These are phyloP conservation scores for Bruguiera gymnorhiza DNA, from an alignment of 345 rosid species.

Conservation along the genomic window DNA sequence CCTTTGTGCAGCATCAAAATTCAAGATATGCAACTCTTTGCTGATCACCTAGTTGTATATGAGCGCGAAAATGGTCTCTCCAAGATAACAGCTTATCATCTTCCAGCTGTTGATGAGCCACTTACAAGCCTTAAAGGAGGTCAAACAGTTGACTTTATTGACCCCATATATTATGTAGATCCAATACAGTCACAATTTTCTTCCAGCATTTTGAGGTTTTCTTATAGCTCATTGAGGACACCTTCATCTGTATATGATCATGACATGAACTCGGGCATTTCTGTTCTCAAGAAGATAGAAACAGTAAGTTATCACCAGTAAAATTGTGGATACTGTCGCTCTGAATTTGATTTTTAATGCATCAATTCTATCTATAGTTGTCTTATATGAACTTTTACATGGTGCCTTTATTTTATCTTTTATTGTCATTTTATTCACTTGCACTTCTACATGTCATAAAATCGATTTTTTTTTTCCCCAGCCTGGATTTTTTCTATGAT, in stretches of 20 bases:
- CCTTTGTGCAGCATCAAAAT: conserved; percentile 60
- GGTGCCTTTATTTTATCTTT: too few relatives aligned
- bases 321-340: background rate
- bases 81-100: conserved; percentile 55
- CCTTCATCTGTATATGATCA: conserved; percentile 79
- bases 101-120: conserved; percentile 71
- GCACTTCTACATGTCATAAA: too few relatives aligned
- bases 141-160: conserved; percentile 60
- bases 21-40: conserved; percentile 70
- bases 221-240: conserved; percentile 78
- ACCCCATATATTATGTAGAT: conserved; percentile 62
- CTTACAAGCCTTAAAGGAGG: conserved; percentile 60
- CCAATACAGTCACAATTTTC: conserved; percentile 51
- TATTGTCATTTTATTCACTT: too few relatives aligned
- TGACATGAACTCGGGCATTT: conserved; percentile 68
- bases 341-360: background rate
- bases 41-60: conserved; percentile 64
- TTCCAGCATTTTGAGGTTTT: conserved; percentile 67
- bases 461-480: too few relatives aligned
- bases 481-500: too few relatives aligned
- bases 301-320: conserved; percentile 46
- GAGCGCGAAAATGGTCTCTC: conserved; percentile 83
- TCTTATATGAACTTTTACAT: background rate
- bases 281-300: conserved; percentile 77
- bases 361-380: background rate